Percentiles rank a stretch among this genome's conserved stretches.
phyloP scores from a whole-genome alignment of 1,284 basidiomycete species.

The Puccinia coronata region DNA sequence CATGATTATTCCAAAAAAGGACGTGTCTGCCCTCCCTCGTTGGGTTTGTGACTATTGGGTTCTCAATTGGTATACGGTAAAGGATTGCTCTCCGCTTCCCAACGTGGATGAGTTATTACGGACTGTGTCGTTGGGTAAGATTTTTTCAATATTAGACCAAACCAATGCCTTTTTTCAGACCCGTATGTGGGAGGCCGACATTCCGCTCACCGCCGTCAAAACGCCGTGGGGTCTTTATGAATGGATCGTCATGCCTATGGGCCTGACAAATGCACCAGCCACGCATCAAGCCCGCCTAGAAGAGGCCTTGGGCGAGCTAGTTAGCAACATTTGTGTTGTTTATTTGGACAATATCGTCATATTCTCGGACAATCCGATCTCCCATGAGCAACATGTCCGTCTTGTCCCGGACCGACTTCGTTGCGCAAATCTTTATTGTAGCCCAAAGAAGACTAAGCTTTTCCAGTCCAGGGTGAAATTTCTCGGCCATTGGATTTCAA shows the following conservation, averaged over 20 bases:
- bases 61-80: not conserved
- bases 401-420: not conserved
- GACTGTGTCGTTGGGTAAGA: constrained; percentile 33
- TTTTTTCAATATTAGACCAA: constrained; percentile 52
- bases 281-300: constrained; percentile 55
- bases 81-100: constrained; percentile 52
- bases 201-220: constrained; percentile 52
- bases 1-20: constrained; percentile 33
- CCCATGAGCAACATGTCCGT: constrained; percentile 6
- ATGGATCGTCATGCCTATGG: constrained; percentile 51
- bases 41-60: constrained; percentile 47
- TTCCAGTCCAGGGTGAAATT: not conserved
- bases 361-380: not conserved
- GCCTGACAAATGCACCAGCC: constrained; percentile 59
- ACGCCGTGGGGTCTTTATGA: constrained; percentile 40
- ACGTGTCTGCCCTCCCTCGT: constrained; percentile 50
- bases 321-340: too few relatives aligned
- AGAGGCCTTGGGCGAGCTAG: constrained; percentile 5
- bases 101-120: constrained; percentile 50
- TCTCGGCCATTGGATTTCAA: constrained; percentile 19
- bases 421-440: not conserved
- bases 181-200: constrained; percentile 43
- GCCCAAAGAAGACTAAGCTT: not conserved
- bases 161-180: constrained; percentile 51
- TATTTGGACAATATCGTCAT: constrained; percentile 33